Evolutionary conservation across 2,329 filamentous ascomycete species (phyloP), one percentile per base, ranked within the genome.

Genomic region (Penicillium aurantiogriseum): DNA sequence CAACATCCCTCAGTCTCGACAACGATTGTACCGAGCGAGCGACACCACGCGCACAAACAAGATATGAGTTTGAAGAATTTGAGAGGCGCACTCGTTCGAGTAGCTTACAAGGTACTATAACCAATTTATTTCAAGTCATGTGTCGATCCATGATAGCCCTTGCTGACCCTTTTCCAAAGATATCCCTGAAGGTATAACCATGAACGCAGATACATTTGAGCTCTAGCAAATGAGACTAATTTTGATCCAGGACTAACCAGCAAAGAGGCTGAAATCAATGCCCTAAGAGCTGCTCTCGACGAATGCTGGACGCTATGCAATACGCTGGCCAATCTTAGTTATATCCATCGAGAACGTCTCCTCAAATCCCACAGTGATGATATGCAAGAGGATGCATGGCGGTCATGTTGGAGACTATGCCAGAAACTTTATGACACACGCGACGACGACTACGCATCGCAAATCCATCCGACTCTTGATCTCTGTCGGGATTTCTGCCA

Each of bases 241-340:
- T 47, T 57, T 19, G 53, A 63, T 23, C 46, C 79, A 71, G 76
- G 74, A 21, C 63, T 74, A 33, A 68, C 71, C 2, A 81, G 88
- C 56, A 80, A 80, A 31, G 81, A 87, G 55, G 78, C 84, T 45
- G 81, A 81, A 67, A 80, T 81, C 33, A 84, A 83, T 59, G 88
- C 88, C 8, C 78, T 96, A n/a, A 85, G 85, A 60, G 85, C 85
- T 31, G 91, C 92, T 2, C 80, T 97, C 17, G 85, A 89, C 60
- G 91, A 96, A 77, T 96, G 92, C 74, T 97, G 92, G 92, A 95
- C 88, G 0, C 79, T 97, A 15, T 97, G 92, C 78, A 97, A 96
- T 70, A 96, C 92, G 0, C 79, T 97, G 33, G 91, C 91, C 23
- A 90, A 85, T 62, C 81, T 96, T 19, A 96, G 91, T 73, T 92